Evolutionary conservation across 805 yeast genomes (phyloP).

Genomic region (Nakazawaea sp.): DNA sequence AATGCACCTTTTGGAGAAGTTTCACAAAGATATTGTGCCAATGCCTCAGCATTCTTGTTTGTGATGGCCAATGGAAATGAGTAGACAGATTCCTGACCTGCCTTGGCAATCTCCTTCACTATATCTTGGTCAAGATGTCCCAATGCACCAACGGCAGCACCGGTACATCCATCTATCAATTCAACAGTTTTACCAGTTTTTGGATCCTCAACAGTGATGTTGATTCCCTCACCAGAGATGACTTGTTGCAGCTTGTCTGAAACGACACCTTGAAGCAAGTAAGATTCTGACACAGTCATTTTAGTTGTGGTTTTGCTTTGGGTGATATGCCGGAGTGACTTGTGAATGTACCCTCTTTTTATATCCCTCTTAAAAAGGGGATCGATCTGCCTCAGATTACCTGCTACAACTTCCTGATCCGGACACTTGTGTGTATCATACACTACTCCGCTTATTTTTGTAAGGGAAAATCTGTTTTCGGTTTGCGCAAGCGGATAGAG

Average conservation of each 20-base stretch:
- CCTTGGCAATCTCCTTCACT: slow-evolving; percentile 23
- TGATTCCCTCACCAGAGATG: slow-evolving; percentile 31
- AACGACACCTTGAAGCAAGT: slow-evolving; percentile 36
- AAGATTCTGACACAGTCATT: slow-evolving; percentile 18
- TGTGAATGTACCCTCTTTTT: no score
- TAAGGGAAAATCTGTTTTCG: no score
- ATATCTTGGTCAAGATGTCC: slow-evolving; percentile 30
- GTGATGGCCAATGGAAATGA: slow-evolving; percentile 22
- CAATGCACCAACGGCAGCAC: slow-evolving; percentile 35
- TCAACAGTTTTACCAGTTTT: slow-evolving; percentile 25
- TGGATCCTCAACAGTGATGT: slow-evolving; percentile 28
- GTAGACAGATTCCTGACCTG: slow-evolving; percentile 22
- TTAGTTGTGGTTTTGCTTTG: no score
- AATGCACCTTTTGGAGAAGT: slow-evolving; percentile 34
- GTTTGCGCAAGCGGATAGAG: no score
- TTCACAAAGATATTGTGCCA: slow-evolving; percentile 31
- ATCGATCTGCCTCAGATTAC: no score
- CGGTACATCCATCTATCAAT: slow-evolving; percentile 30
- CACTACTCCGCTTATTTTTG: no score
- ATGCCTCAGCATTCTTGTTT: slow-evolving; percentile 25
- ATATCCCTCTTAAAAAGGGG: no score
- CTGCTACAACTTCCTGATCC: no score
- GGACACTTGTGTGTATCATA: no score
- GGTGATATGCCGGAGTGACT: no score
- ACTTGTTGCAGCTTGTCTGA: slow-evolving; percentile 29